These are phyloP conservation scores for Starmerella gropengiesseri DNA, from an alignment of 805 yeast species.

Conservation along the genomic window DNA sequence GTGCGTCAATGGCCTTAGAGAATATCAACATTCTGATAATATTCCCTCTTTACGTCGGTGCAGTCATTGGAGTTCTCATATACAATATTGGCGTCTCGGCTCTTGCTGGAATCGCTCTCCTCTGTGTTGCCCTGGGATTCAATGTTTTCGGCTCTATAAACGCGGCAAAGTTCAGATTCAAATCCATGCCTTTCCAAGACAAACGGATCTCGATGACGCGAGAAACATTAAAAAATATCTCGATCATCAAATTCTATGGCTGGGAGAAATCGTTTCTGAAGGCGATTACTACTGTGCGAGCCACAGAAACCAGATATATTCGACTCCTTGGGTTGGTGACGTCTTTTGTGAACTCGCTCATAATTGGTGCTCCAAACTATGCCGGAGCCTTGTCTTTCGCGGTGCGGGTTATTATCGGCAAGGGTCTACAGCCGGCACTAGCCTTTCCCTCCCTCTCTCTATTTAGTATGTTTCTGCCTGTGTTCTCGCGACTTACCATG, in stretches of 20 bases:
- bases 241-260: slow-evolving; percentile 73
- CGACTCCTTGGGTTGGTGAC: slow-evolving; percentile 3
- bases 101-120: slow-evolving; percentile 53
- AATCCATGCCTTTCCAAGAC: slow-evolving; percentile 45
- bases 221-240: slow-evolving; percentile 66
- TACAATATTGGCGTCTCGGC: slow-evolving; percentile 62
- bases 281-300: slow-evolving; percentile 31
- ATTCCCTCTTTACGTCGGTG: slow-evolving; percentile 15
- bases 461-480: slow-evolving; percentile 12
- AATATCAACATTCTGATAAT: slow-evolving; percentile 1
- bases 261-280: slow-evolving; percentile 75
- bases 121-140: slow-evolving; percentile 27
- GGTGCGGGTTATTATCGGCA: slow-evolving; percentile 9
- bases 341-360: not conserved
- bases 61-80: slow-evolving; percentile 51
- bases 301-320: slow-evolving; percentile 28
- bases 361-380: slow-evolving; percentile 10
- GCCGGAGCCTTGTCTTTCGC: slow-evolving; percentile 16
- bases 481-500: slow-evolving; percentile 33
- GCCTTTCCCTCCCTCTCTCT: slow-evolving; percentile 18
- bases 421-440: slow-evolving; percentile 6
- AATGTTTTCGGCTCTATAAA: slow-evolving; percentile 28
- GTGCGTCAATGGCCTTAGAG: slow-evolving; percentile 44
- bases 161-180: not conserved
- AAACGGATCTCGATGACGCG: slow-evolving; percentile 60